Evolutionary conservation across 2,329 filamentous ascomycete species (phyloP), one percentile per base, ranked within the genome.

Genomic region (Nemania sp.): DNA sequence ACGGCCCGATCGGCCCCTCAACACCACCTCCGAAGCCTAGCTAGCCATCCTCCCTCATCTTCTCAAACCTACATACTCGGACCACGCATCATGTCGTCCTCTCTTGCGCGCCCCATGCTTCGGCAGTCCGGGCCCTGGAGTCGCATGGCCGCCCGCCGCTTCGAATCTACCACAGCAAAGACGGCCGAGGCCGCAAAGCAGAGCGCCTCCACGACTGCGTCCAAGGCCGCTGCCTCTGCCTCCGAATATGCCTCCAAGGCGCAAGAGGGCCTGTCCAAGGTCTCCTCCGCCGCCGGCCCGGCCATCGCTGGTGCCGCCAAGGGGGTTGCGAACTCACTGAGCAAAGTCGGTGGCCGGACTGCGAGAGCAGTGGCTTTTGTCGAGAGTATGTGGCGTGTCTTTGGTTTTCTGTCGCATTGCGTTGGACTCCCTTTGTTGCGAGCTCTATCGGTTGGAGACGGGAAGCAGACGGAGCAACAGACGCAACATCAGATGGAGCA

Each of bases 331-430:
- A 85, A 80, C 73, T 87, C 90, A 59, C 79, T 96, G 69, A 82
- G 86, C 76, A 90, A 87, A 79, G 83, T 93, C 75, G 93, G 92
- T 73, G 94, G 94, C 72, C 87, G 90, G 71, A 93, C 91, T 64
- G 92, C 91, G 72, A 87, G 84, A 77, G 74, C 93, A 69, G 85
- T 97, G 76, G 83, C 82, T 70, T 90, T 93, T 73, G 82, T 95
- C 73, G 91, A 97, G 84, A 89, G 95, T 98, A 86, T 80, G 92
- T 81, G 17, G n/a, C 37, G 15, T 25, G 45, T 35, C 18, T 45
- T 34, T 25, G 20, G 56, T 21, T 18, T 21, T 18, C 21, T 39
- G 17, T 52, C n/a, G 45, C 35, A 43, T 32, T 43, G 20, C 29
- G 13, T 43, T 35, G n/a, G 17, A 43, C 25, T 29, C 25, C 25